These are phyloP conservation scores for Spergularia bocconei DNA, from an alignment of 148 eudicot genomes.

Conservation along the genomic window DNA sequence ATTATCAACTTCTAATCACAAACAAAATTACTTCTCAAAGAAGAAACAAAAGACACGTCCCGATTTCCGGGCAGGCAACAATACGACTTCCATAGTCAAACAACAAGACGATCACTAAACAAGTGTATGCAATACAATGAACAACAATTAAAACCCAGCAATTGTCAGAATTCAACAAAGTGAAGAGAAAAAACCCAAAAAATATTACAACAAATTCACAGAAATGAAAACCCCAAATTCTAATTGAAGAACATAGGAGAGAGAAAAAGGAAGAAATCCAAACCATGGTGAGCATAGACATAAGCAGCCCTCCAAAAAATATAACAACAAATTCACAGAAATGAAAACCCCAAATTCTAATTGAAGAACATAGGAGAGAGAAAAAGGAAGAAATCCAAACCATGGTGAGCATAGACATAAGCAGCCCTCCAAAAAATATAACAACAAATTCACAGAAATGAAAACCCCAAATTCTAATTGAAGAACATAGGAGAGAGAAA, in stretches of 20 bases:
- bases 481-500: not conserved
- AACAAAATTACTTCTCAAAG: not conserved
- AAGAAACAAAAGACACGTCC: not conserved
- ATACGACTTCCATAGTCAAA: not conserved
- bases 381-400: conserved; percentile 28
- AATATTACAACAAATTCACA: not conserved
- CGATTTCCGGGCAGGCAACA: not conserved
- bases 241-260: not conserved
- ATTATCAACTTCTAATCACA: not conserved
- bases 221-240: not conserved
- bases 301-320: conserved; percentile 46
- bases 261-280: conserved; percentile 2
- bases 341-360: not conserved
- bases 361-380: not conserved
- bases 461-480: not conserved
- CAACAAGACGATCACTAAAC: not conserved
- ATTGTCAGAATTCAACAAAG: not conserved
- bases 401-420: conserved; percentile 79
- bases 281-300: conserved; percentile 80
- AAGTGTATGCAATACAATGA: not conserved
- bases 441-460: not conserved
- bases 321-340: not conserved
- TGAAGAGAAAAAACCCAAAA: not conserved
- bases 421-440: conserved; percentile 37
- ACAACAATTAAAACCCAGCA: not conserved